Evolutionary conservation across 2,329 filamentous ascomycete genomes (phyloP).

Genomic region (Fusarium transvaalense): DNA sequence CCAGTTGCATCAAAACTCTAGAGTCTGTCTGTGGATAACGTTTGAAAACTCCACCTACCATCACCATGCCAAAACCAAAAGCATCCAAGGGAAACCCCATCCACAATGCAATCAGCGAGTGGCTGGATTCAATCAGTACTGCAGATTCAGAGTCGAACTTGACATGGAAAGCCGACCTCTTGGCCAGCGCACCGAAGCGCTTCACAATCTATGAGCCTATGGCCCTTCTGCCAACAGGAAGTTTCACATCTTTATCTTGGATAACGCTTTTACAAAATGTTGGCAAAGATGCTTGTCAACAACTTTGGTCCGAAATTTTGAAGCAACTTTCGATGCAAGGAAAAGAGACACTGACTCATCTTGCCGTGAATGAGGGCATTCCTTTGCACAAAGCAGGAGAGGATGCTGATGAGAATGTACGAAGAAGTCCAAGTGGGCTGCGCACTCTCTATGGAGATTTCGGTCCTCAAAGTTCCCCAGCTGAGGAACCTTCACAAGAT

Average conservation of each 20-base stretch:
- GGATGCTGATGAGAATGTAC: conserved; percentile 69
- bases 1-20: not conserved
- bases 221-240: conserved; percentile 70
- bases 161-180: conserved; percentile 49
- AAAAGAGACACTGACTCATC: conserved; percentile 62
- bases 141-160: conserved; percentile 1
- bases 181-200: conserved; percentile 64
- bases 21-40: conserved; percentile 2
- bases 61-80: conserved; percentile 47
- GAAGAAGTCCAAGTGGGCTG: conserved; percentile 79
- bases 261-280: conserved; percentile 50
- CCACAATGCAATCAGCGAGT: conserved; percentile 49
- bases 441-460: conserved; percentile 81
- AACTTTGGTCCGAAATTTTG: conserved; percentile 66
- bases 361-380: conserved; percentile 73
- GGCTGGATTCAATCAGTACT: conserved; percentile 43
- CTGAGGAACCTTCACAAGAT: conserved; percentile 49
- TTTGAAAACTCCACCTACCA: conserved; percentile 24
- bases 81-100: conserved; percentile 49
- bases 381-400: conserved; percentile 57
- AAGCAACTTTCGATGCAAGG: conserved; percentile 58
- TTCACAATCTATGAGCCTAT: conserved; percentile 73
- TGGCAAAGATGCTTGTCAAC: conserved; percentile 41
- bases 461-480: conserved; percentile 61
- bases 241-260: conserved; percentile 63